Base-by-base conservation (phyloP, 2,329 filamentous ascomycete genomes). In the Sclerotiophoma versabilis region DNA sequence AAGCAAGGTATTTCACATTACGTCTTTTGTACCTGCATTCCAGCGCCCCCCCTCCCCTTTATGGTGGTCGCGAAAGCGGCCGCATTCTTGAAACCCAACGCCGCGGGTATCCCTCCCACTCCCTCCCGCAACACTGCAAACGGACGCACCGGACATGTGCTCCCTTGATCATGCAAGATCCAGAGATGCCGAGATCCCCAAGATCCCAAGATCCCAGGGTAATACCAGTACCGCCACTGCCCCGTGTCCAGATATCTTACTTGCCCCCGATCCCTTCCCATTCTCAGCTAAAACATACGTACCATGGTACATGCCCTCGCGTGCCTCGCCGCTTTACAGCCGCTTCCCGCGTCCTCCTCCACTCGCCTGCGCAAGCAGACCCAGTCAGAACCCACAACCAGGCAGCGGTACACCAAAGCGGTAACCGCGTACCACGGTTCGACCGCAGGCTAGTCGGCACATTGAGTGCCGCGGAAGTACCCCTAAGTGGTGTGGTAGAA, bases 271-370 rank as follows among this genome's bases (percentile, higher is more conserved):
- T 9, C 22, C 29, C n/a, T 22, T 34, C 26, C 17, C 25, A n/a
- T 14, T 41, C 42, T 36, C 49, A 52, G 34, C 50, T 48, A 54
- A 54, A 39, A 48, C 44, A 29, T 17, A 38, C 32, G 50, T 54
- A 54, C 50, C 38, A 54, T 49, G 50, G 50, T 43, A 44, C 44
- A 22, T 22, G 9, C 26, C 26, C 44, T 54, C 44, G 33, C 44
- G 50, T 44, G 44, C 38, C 43, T 39, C 44, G 50, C 50, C 50
- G 50, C 50, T 54, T 54, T 54, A 48, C 50, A 43, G 36, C 50
- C 50, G 50, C 43, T 36, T 37, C 37, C 37, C 42, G 34, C 29
- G 11, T 22, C 20, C 12, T n/a, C 32, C 32, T 38, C 48, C 25
- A 45, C 39, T 38, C 26, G 33, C 19, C 33, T 38, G 19, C 34